These are phyloP conservation scores for Heterobasidion irregulare DNA, from an alignment of 1,284 basidiomycete species.

Conservation along the genomic window DNA sequence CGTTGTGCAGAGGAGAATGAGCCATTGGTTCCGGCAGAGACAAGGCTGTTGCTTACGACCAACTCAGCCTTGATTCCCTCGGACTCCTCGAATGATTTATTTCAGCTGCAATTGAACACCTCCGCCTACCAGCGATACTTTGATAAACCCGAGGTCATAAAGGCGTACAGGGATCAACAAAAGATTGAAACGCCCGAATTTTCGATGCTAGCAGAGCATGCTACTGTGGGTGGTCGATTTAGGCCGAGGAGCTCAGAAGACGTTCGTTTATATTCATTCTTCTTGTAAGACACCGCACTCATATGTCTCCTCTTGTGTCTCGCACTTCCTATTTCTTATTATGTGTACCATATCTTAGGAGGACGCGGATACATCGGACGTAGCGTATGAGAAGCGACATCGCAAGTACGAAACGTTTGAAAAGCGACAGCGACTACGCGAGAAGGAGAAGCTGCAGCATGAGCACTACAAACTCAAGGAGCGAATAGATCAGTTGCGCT, in stretches of 20 bases:
- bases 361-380: constrained; percentile 71
- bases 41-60: constrained; percentile 65
- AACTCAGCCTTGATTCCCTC: constrained; percentile 40
- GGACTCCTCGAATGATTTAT: constrained; percentile 15
- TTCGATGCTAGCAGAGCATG: constrained; percentile 45
- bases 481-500: constrained; percentile 77
- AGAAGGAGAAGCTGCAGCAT: constrained; percentile 85
- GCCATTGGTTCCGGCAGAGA: constrained; percentile 56
- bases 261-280: constrained; percentile 32
- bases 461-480: constrained; percentile 88
- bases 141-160: constrained; percentile 70
- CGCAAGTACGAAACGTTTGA: constrained; percentile 83
- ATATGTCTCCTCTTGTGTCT: constrained; percentile 7
- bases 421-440: constrained; percentile 75
- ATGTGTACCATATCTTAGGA: constrained; percentile 28
- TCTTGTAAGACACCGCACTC: constrained; percentile 9
- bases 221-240: constrained; percentile 56
- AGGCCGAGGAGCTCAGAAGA: constrained; percentile 60
- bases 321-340: too few relatives aligned
- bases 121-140: constrained; percentile 66
- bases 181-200: constrained; percentile 71
- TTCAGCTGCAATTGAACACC: constrained; percentile 40
- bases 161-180: constrained; percentile 56
- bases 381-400: constrained; percentile 79
- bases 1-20: constrained; percentile 53